These are phyloP conservation scores for Nemania bipapillata DNA, from an alignment of 2,329 filamentous ascomycete genomes.

Conservation along the genomic window DNA sequence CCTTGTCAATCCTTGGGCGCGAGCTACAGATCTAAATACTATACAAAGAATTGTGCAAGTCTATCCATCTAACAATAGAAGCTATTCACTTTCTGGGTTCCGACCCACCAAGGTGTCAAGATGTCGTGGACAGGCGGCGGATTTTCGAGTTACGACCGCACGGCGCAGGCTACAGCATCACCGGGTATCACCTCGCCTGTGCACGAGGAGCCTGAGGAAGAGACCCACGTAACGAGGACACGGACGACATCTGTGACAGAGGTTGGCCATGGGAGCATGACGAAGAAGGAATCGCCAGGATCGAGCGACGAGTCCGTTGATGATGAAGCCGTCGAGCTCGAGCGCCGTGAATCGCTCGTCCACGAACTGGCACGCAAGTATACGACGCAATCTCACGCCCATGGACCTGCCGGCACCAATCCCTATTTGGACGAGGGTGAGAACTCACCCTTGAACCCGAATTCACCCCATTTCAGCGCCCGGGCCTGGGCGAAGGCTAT, in stretches of 20 bases:
- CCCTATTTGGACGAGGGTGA: constrained; percentile 61
- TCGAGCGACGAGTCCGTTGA: constrained; percentile 37
- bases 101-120: constrained; percentile 27
- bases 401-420: constrained; percentile 55
- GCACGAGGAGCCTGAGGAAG: constrained; percentile 38
- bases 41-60: neutral
- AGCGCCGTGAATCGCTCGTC: constrained; percentile 60
- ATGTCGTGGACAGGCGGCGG: constrained; percentile 59
- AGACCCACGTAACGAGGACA: constrained; percentile 18
- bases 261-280: constrained; percentile 39
- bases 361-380: constrained; percentile 67
- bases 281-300: constrained; percentile 38
- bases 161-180: constrained; percentile 57
- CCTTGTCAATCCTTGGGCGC: constrained; percentile 17
- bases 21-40: neutral
- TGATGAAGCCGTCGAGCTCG: constrained; percentile 38
- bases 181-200: constrained; percentile 49
- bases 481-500: constrained; percentile 70
- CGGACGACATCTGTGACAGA: constrained; percentile 28
- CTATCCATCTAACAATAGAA: neutral
- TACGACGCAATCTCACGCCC: constrained; percentile 59
- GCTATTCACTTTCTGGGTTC: neutral
- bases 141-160: constrained; percentile 62
- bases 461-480: constrained; percentile 63
- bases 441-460: constrained; percentile 65